Conservation (phyloP, 2,329 filamentous ascomycete species). For the Colletotrichum destructivum region DNA sequence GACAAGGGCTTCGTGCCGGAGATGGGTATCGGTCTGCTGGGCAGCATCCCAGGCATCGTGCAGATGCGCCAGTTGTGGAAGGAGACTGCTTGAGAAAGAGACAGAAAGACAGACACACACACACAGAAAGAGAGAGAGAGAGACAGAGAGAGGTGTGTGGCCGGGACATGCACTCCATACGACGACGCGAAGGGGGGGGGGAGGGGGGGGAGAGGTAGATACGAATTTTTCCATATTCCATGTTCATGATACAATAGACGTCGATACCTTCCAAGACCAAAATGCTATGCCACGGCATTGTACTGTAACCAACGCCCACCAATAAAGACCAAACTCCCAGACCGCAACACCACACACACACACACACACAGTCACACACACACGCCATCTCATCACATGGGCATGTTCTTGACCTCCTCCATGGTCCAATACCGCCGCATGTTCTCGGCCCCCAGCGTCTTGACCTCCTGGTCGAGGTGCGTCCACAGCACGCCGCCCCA, state of each 20-base stretch:
- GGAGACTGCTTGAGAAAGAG: constrained; percentile 49
- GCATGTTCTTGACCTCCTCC: constrained; percentile 80
- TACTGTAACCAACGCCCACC: background rate
- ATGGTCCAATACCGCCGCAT: constrained; percentile 88
- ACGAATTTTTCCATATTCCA: constrained; percentile 15
- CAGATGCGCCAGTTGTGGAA: constrained; percentile 64
- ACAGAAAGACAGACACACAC: background rate
- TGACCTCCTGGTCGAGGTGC: constrained; percentile 89
- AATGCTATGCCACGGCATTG: constrained; percentile 1
- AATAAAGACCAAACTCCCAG: background rate
- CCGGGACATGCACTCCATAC: background rate
- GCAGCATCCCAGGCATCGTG: constrained; percentile 60
- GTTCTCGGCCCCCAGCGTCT: constrained; percentile 84
- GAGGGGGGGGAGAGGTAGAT: constrained; percentile 1
- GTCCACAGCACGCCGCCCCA: constrained; percentile 86
- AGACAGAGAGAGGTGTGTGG: background rate
- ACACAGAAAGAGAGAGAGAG: background rate
- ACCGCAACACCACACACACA: background rate
- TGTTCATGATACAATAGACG: constrained; percentile 27
- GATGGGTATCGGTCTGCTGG: constrained; percentile 58
- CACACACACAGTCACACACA: background rate
- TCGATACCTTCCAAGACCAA: background rate
- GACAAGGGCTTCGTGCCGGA: constrained; percentile 71
- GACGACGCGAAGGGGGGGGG: background rate
- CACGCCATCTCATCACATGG: constrained; percentile 66